phyloP scores from a whole-genome alignment of 2,329 filamentous ascomycete genomes.

The Amauroascus niger region DNA sequence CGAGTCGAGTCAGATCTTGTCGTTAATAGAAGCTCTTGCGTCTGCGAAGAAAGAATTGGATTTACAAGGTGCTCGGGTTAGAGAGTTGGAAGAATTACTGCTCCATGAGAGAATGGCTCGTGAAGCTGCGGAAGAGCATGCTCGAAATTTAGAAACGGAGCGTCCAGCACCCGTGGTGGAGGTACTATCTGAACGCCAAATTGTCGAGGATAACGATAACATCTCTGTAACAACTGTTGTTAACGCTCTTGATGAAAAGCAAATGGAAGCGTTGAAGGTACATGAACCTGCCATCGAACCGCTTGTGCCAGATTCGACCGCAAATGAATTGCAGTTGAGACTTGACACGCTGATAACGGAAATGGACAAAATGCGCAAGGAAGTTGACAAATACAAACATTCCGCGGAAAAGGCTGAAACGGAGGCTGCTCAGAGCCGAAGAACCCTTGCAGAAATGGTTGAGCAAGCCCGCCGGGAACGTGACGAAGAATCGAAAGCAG shows the following conservation, averaged over 20 bases:
- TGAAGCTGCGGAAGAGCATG: conserved; percentile 72
- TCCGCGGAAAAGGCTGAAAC: conserved; percentile 72
- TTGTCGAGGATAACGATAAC: conserved; percentile 12
- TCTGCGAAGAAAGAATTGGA: conserved; percentile 80
- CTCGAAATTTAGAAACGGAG: conserved; percentile 59
- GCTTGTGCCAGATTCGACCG: background rate
- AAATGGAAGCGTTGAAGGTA: conserved; percentile 23
- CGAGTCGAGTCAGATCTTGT: conserved; percentile 65
- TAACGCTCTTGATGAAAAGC: conserved; percentile 17
- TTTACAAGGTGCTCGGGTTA: conserved; percentile 66
- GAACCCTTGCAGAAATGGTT: conserved; percentile 79
- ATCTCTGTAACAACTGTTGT: conserved; percentile 4
- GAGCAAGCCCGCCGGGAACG: conserved; percentile 62
- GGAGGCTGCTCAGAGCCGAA: conserved; percentile 61
- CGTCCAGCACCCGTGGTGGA: conserved; percentile 23
- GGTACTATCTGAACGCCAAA: background rate
- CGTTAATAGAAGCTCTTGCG: conserved; percentile 74
- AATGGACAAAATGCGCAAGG: conserved; percentile 68
- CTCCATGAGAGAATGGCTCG: conserved; percentile 71
- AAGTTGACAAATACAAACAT: conserved; percentile 66
- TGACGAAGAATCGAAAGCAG: conserved; percentile 49
- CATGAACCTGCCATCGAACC: background rate
- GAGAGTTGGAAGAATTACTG: conserved; percentile 69
- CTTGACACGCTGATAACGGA: conserved; percentile 68
- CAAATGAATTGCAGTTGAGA: conserved; percentile 53